Conservation (phyloP, 2,329 filamentous ascomycete species). For the Aspergillus quadricinctus region DNA sequence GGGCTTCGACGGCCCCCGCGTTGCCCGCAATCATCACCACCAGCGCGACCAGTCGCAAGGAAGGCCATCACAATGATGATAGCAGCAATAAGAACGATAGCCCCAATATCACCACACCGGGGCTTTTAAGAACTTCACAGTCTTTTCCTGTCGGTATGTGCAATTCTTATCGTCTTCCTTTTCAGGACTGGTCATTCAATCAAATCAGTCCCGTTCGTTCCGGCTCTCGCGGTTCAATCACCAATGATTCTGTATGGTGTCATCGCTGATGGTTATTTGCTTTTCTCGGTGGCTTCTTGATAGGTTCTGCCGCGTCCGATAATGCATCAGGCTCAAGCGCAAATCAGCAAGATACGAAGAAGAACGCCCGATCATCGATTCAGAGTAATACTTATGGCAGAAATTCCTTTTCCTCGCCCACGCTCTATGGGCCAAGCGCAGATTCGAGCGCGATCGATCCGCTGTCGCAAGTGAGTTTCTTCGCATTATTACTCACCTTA, state of each 20-base stretch:
- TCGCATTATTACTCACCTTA: background rate
- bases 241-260: slow-evolving; percentile 2
- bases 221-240: background rate
- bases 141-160: slow-evolving; percentile 26
- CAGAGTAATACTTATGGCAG: slow-evolving; percentile 19
- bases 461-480: slow-evolving; percentile 55
- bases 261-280: slow-evolving; percentile 1
- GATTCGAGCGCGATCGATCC: slow-evolving; percentile 57
- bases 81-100: slow-evolving; percentile 8
- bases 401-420: slow-evolving; percentile 23
- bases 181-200: background rate
- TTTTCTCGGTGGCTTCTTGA: background rate
- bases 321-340: slow-evolving; percentile 27
- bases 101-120: slow-evolving; percentile 7
- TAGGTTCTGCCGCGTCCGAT: slow-evolving; percentile 28
- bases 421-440: slow-evolving; percentile 23
- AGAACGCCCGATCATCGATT: slow-evolving; percentile 14
- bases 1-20: slow-evolving; percentile 22
- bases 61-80: slow-evolving; percentile 3
- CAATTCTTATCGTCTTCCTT: background rate
- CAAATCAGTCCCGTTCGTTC: slow-evolving; percentile 5
- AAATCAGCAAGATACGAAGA: slow-evolving; percentile 25
- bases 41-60: slow-evolving; percentile 16
- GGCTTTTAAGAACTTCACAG: slow-evolving; percentile 16
- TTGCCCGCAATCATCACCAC: slow-evolving; percentile 19